These are phyloP conservation scores for Suhomyces pyralidae DNA, from an alignment of 805 yeast species.

Conservation along the genomic window DNA sequence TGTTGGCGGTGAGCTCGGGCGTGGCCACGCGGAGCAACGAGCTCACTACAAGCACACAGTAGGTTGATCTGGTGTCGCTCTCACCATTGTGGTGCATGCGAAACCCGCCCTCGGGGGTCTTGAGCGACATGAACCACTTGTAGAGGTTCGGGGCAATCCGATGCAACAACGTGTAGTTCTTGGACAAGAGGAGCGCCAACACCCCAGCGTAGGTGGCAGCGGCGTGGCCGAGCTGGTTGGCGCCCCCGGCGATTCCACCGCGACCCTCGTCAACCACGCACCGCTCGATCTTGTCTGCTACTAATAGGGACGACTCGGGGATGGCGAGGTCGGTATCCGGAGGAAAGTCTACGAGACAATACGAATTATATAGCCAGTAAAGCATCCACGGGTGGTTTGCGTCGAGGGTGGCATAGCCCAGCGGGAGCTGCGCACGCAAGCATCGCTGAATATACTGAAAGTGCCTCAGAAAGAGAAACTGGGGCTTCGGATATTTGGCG, in stretches of 20 bases:
- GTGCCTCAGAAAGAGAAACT: conserved; percentile 34
- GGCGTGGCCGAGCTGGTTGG: conserved; percentile 74
- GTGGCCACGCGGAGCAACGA: conserved; percentile 61
- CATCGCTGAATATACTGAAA: conserved; percentile 39
- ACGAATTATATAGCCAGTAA: conserved; percentile 73
- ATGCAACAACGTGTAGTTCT: conserved; percentile 32
- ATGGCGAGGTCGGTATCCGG: conserved; percentile 21
- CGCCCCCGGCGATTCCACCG: conserved; percentile 82
- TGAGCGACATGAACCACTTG: conserved; percentile 63
- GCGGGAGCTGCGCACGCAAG: conserved; percentile 47
- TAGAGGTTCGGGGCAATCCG: conserved; percentile 41
- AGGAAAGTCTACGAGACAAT: conserved; percentile 22
- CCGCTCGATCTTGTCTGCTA: conserved; percentile 22
- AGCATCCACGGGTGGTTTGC: conserved; percentile 92
- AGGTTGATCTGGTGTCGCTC: conserved; percentile 77
- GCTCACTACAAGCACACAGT: conserved; percentile 79
- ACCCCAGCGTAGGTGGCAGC: conserved; percentile 84
- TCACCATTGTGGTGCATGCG: conserved; percentile 78
- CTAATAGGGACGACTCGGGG: conserved; percentile 7
- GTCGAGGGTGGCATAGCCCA: conserved; percentile 56
- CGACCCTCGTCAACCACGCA: conserved; percentile 29
- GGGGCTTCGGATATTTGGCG: conserved; percentile 2
- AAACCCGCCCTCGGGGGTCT: conserved; percentile 73
- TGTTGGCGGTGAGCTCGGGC: conserved; percentile 52
- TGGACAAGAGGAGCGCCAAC: conserved; percentile 54